These are phyloP conservation scores for Pseudozyma tsukubaensis DNA, from an alignment of 1,284 basidiomycete species.

Conservation along the genomic window DNA sequence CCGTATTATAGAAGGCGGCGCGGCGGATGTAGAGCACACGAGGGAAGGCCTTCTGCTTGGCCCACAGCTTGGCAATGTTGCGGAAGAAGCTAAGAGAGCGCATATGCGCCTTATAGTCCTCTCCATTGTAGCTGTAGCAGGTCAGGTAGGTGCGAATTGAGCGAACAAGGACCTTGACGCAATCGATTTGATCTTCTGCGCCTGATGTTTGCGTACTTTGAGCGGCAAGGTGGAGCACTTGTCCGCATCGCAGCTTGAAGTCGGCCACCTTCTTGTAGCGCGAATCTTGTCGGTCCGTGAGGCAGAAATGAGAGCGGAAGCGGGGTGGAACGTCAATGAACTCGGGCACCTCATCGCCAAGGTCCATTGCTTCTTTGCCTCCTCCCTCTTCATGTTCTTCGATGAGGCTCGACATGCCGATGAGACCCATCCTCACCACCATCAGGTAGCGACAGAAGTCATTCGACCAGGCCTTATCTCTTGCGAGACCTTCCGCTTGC, in stretches of 20 bases:
- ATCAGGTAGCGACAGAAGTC: slow-evolving; percentile 87
- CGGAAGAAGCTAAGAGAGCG: slow-evolving; percentile 59
- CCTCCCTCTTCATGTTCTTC: slow-evolving; percentile 75
- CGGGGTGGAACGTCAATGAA: slow-evolving; percentile 72
- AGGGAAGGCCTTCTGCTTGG: slow-evolving; percentile 80
- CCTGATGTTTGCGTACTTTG: slow-evolving; percentile 71
- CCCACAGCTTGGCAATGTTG: slow-evolving; percentile 73
- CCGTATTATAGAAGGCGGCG: slow-evolving; percentile 77
- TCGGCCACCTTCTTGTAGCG: slow-evolving; percentile 77
- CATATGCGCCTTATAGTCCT: slow-evolving; percentile 64
- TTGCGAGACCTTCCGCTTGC: slow-evolving; percentile 24
- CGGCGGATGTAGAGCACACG: slow-evolving; percentile 82
- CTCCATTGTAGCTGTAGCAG: slow-evolving; percentile 65
- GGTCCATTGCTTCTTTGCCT: slow-evolving; percentile 74
- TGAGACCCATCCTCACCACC: slow-evolving; percentile 76
- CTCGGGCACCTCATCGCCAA: slow-evolving; percentile 76
- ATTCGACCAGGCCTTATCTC: slow-evolving; percentile 76
- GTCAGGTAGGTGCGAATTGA: slow-evolving; percentile 59
- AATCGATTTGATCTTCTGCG: slow-evolving; percentile 92
- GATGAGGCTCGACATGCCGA: slow-evolving; percentile 76
- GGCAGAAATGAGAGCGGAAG: slow-evolving; percentile 76
- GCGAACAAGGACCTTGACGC: slow-evolving; percentile 74
- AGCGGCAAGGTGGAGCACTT: slow-evolving; percentile 79
- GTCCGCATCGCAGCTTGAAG: slow-evolving; percentile 78
- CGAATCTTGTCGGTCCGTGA: slow-evolving; percentile 80